Evolutionary conservation across 2,329 filamentous ascomycete genomes (phyloP), one percentile per base, ranked within the genome.

Genomic region (Clonostachys byssicola): DNA sequence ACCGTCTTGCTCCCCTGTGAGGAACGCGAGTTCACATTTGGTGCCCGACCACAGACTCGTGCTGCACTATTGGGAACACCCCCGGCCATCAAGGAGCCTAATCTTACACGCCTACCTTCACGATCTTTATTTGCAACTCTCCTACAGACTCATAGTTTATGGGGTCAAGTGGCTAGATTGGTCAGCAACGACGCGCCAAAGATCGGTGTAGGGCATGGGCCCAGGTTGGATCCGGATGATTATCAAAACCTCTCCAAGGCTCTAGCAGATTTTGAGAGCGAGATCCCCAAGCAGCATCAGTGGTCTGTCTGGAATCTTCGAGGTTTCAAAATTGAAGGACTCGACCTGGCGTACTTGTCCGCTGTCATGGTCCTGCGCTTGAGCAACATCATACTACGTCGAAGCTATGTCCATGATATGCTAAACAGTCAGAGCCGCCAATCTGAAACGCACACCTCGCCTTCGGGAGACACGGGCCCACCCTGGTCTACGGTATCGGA

Each of bases 1-100:
- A 67, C 65, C 2, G 60, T 60, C 5, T 51, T 63, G 8, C 52
- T 68, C 5, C 66, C 66, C 3, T 66, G 65, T 47, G 56, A 64
- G 18, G 66, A 70, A 52, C 52, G 52, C 14, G 66, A 68, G 41
- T 70, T 70, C 47, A 59, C 63, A 8, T 68, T 68, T 49, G 65
- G 64, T 6, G 41, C 50, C 4, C 43, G 55, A 5, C 61, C 64
- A 4, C 23, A 47, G 1, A 52, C 58, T 10, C 53, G 66, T 2
- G 62, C 64, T 5, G 66, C 61, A 6, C 56, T 68, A 1, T 45
- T 52, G 0, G 65, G 63, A 3, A 68, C 64, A 3, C 53, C 56
- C 13, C 59, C 66, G 1, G 60, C 61, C 1, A 44, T 49, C 8
- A 17, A 17, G 2, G 9, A 40, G 12, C 34, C 34, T 17, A 20